A percentile compares a stretch with the other conserved stretches of the same genome.
Evolutionary conservation across 1,284 basidiomycete genomes (phyloP).

Genomic region (Leccinum laetum): DNA sequence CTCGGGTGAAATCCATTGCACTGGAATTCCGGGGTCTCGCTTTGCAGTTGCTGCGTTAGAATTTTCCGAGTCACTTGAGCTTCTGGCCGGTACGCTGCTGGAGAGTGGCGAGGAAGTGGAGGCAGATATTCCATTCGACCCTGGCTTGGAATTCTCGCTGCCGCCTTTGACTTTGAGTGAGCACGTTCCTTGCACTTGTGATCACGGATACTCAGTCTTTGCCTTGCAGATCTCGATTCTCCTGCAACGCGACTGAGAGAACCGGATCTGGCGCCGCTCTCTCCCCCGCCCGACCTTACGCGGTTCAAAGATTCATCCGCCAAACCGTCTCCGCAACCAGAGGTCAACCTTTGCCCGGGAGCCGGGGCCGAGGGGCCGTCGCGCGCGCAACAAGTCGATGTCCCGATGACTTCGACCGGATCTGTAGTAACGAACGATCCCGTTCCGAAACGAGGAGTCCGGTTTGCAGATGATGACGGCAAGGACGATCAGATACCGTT

Average conservation of each 20-base stretch:
- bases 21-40: conserved; percentile 45
- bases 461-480: conserved; percentile 61
- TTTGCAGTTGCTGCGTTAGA: conserved; percentile 75
- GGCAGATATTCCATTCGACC: conserved; percentile 12
- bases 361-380: conserved; percentile 1
- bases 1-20: conserved; percentile 35
- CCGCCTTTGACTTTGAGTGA: conserved; percentile 18
- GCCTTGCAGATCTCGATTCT: conserved; percentile 23
- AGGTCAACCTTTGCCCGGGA: not conserved
- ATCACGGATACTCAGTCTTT: conserved; percentile 13
- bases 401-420: conserved; percentile 13
- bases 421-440: conserved; percentile 15
- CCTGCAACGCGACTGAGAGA: conserved; percentile 12
- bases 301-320: conserved; percentile 7
- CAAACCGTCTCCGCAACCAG: conserved; percentile 1
- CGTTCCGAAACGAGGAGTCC: conserved; percentile 58
- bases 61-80: conserved; percentile 63
- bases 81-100: conserved; percentile 45
- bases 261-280: conserved; percentile 2
- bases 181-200: conserved; percentile 6
- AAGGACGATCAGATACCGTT: conserved; percentile 70
- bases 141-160: conserved; percentile 18
- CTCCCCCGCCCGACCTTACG: not conserved
- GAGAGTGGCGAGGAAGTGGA: conserved; percentile 17
- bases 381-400: conserved; percentile 4